Conservation (phyloP, 2,329 filamentous ascomycete genomes). For the Thermomyces lanuginosus region DNA sequence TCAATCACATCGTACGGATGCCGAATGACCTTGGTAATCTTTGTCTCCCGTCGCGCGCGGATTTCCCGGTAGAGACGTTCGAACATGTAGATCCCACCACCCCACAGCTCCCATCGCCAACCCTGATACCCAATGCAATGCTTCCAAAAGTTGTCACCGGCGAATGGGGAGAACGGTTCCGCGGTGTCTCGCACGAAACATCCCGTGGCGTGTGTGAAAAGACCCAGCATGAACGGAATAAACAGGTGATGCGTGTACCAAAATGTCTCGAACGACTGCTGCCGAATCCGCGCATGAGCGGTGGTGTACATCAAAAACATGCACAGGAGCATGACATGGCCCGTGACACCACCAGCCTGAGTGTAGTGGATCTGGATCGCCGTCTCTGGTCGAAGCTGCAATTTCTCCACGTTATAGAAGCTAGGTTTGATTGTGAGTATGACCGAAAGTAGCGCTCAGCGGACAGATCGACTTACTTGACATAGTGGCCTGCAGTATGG, state of each 20-base stretch:
- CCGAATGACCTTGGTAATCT: conserved; percentile 83
- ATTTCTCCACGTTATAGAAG: conserved; percentile 88
- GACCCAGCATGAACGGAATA: conserved; percentile 77
- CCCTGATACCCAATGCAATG: conserved; percentile 92
- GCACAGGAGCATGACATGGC: conserved; percentile 95
- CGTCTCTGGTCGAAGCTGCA: conserved; percentile 60
- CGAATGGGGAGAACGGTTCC: conserved; percentile 64
- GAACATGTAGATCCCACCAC: conserved; percentile 66
- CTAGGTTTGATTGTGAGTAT: conserved; percentile 35
- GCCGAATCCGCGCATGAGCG: conserved; percentile 78
- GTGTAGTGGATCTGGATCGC: conserved; percentile 86
- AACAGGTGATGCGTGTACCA: conserved; percentile 99
- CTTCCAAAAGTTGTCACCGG: conserved; percentile 63
- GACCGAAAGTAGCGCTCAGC: neutral
- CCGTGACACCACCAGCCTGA: conserved; percentile 78
- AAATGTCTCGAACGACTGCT: conserved; percentile 95
- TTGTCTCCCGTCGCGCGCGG: conserved; percentile 62
- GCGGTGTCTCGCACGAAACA: conserved; percentile 85
- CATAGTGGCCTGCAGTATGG: conserved; percentile 71
- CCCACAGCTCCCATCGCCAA: conserved; percentile 91
- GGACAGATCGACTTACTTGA: conserved; percentile 55
- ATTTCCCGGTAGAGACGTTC: conserved; percentile 89
- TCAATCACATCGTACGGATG: conserved; percentile 96
- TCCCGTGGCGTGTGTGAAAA: conserved; percentile 90
- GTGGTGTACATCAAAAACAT: conserved; percentile 98